Percentiles rank a stretch among this genome's conserved stretches.
These are phyloP conservation scores for Pseudogymnoascus destructans DNA, from an alignment of 2,329 filamentous ascomycete genomes.

Conservation along the genomic window DNA sequence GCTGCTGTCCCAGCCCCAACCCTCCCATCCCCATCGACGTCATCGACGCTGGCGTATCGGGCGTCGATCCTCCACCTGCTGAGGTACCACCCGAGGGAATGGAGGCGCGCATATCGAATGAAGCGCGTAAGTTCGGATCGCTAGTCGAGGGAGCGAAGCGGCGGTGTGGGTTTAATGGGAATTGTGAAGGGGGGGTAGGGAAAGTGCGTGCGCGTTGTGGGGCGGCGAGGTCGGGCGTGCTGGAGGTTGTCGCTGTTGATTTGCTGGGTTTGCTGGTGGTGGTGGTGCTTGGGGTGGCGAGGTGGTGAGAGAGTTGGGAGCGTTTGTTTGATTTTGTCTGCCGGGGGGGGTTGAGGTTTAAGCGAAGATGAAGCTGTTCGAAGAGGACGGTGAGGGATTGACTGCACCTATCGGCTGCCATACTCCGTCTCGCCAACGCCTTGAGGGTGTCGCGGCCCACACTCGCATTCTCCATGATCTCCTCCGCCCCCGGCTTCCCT, in stretches of 20 bases:
- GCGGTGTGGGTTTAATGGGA: background rate
- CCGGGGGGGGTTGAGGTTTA: background rate
- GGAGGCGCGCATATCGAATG: background rate
- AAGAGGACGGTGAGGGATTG: conserved; percentile 12
- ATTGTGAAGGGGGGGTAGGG: background rate
- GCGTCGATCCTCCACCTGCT: background rate
- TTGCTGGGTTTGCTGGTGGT: background rate
- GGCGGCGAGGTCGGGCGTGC: background rate
- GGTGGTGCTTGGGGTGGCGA: background rate
- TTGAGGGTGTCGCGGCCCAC: conserved; percentile 75
- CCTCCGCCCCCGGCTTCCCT: conserved; percentile 57
- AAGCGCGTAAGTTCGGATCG: background rate
- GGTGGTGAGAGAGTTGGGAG: background rate
- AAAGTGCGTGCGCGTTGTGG: background rate
- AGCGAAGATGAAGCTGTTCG: background rate
- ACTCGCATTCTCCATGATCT: conserved; percentile 73
- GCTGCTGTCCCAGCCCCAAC: background rate
- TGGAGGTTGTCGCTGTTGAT: background rate
- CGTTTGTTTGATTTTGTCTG: background rate
- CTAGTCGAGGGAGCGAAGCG: background rate
- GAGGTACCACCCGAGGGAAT: background rate
- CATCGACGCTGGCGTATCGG: background rate
- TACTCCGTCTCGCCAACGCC: conserved; percentile 65
- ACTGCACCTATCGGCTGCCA: conserved; percentile 80
- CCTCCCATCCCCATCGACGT: background rate